phyloP scores from a whole-genome alignment of 352 stramenopile species.

The Phytopythium mirpurense region DNA sequence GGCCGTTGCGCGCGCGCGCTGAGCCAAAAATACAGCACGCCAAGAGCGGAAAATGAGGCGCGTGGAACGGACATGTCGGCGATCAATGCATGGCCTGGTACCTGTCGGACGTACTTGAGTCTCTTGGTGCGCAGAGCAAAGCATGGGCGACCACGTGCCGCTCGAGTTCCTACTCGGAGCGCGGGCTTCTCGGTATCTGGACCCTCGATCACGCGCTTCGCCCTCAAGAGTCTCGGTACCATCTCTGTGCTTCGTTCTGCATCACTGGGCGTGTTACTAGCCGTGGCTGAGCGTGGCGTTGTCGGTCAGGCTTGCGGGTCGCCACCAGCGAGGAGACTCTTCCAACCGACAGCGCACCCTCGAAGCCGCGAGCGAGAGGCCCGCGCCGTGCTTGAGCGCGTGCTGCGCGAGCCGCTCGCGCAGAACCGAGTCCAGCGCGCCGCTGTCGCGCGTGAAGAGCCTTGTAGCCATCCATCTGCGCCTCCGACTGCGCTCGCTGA shows the following conservation, averaged over 20 bases:
- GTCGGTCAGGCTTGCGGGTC: not conserved
- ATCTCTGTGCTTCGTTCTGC: not conserved
- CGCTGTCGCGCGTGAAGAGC: too few species aligned
- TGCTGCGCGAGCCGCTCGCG: not conserved
- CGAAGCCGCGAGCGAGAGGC: slow-evolving; percentile 18
- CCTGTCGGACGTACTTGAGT: too few species aligned
- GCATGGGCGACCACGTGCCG: slow-evolving; percentile 49
- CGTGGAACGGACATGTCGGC: too few species aligned
- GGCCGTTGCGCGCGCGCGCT: not conserved
- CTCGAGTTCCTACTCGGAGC: slow-evolving; percentile 61
- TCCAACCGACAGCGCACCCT: slow-evolving; percentile 4
- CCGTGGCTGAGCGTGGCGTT: not conserved
- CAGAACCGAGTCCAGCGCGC: not conserved
- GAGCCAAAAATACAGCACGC: not conserved
- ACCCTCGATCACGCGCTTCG: not conserved
- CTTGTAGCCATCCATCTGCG: not conserved
- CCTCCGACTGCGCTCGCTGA: not conserved
- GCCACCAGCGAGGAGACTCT: not conserved
- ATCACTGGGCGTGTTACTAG: too few species aligned
- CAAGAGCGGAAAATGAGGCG: too few species aligned
- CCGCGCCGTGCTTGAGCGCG: slow-evolving; percentile 3
- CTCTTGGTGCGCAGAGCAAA: too few species aligned
- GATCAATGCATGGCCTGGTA: too few species aligned
- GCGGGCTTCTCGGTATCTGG: slow-evolving; percentile 32
- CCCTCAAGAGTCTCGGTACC: not conserved